Evolutionary conservation across 345 rosid genomes (phyloP), one percentile per base, ranked within the genome.

Genomic region (Brassica nigra): DNA sequence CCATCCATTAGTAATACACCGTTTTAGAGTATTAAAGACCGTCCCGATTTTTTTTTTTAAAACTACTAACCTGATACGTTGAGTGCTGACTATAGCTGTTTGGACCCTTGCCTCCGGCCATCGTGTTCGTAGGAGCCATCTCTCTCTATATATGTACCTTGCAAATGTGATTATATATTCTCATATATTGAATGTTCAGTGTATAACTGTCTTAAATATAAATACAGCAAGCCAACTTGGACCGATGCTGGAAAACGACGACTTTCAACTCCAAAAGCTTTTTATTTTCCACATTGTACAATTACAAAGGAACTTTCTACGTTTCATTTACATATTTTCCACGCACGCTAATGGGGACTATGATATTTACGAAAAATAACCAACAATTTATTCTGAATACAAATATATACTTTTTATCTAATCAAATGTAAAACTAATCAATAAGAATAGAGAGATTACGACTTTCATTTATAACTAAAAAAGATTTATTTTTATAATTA

Each of bases 21-120:
- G 62, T 4, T 57, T 57, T 57, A 57, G 10, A 57, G 62, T 3
- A 58, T 58, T 20, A 8, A 1, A 18, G 1, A 18, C 62, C 15
- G 16, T 47, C 16, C 16, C 2, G 15, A 47, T 2, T 42, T 34
- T 34, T 34, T 34, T 34, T n/a, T 15, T 7, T 0, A 58, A 20
- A 20, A 8, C 14, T 28, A 69, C 61, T 29, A 75, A 79, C 78
- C 74, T 79, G 78, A 61, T 73, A 74, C 31, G 77, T 68, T 28
- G 82, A 79, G 68, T 79, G 68, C 62, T 79, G 73, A 34, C 73
- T 67, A 5, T 79, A 79, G 69, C 82, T 79, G 37, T 73, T 4
- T 8, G 66, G 68, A 58, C 82, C 73, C 8, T 79, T 72, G 16
- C 82, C 74, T 59, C 82, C 78, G 63, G 78, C 78, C 82, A 73